Evolutionary conservation across 495 filamentous ascomycete genomes (phyloP).

Genomic region (Penicillium bialowiezense): DNA sequence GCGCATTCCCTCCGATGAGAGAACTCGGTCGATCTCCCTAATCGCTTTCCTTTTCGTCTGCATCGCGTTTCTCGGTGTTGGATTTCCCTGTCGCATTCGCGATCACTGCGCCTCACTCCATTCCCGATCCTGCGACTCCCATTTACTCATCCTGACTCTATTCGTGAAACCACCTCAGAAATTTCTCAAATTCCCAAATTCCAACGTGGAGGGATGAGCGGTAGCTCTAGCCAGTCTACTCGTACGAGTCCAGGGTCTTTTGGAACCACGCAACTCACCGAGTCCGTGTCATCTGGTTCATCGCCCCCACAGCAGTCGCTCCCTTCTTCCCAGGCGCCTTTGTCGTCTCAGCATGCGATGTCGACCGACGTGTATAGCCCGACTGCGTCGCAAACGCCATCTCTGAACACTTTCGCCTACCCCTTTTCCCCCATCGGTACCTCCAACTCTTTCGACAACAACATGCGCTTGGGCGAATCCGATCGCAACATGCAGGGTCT

Average conservation of each 20-base stretch:
- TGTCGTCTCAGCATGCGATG: conserved; percentile 51
- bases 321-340: conserved; percentile 38
- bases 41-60: conserved; percentile 13
- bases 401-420: conserved; percentile 40
- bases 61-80: conserved; percentile 7
- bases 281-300: conserved; percentile 46
- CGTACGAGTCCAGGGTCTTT: conserved; percentile 49
- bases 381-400: conserved; percentile 40
- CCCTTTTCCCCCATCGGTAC: conserved; percentile 46
- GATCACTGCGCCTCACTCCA: conserved; percentile 16
- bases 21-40: conserved; percentile 17
- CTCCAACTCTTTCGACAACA: conserved; percentile 42
- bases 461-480: conserved; percentile 49
- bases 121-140: conserved; percentile 17
- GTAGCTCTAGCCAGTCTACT: conserved; percentile 47
- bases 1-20: conserved; percentile 22
- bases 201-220: conserved; percentile 43
- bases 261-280: conserved; percentile 44
- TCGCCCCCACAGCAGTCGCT: conserved; percentile 43
- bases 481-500: conserved; percentile 47
- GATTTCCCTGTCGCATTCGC: conserved; percentile 15
- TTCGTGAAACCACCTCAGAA: conserved; percentile 18
- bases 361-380: conserved; percentile 50
- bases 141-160: conserved; percentile 2
- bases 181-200: conserved; percentile 12